Evolutionary conservation across 1,284 basidiomycete species (phyloP).

Genomic region (Neonothopanus nambi): DNA sequence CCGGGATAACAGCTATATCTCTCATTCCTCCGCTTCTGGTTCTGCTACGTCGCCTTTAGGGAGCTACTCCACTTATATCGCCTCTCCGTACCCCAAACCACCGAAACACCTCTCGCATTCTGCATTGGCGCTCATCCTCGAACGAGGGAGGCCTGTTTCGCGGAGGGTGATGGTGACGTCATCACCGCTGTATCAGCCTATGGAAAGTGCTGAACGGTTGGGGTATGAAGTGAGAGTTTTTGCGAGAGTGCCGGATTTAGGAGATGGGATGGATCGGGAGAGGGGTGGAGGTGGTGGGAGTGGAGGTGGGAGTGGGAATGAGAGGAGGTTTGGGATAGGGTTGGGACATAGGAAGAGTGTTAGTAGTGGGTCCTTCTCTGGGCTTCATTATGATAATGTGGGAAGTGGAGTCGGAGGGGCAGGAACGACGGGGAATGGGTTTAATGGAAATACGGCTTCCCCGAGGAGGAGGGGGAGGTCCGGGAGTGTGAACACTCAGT

Average conservation of each 20-base stretch:
- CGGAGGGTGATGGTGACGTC: constrained; percentile 78
- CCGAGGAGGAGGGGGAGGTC: constrained; percentile 12
- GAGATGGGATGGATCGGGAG: constrained; percentile 60
- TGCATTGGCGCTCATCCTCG: constrained; percentile 68
- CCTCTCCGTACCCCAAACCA: constrained; percentile 17
- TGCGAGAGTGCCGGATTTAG: constrained; percentile 74
- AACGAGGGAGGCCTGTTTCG: constrained; percentile 68
- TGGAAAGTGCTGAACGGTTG: constrained; percentile 71
- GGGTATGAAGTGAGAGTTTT: constrained; percentile 82
- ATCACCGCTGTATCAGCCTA: constrained; percentile 80
- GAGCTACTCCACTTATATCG: constrained; percentile 14
- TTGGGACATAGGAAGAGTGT: constrained; percentile 16
- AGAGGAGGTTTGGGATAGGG: constrained; percentile 11
- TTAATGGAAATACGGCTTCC: background rate
- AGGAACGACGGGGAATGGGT: background rate
- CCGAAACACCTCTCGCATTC: constrained; percentile 63
- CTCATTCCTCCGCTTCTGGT: constrained; percentile 16
- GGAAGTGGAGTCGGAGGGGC: background rate
- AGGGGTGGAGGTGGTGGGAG: constrained; percentile 19
- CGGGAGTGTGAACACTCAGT: constrained; percentile 15
- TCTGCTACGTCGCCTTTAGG: constrained; percentile 7
- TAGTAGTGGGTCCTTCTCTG: constrained; percentile 14
- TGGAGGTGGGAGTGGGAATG: constrained; percentile 15
- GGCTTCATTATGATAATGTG: background rate
- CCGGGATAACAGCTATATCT: constrained; percentile 22